phyloP scores from a whole-genome alignment of 148 eudicot genomes.

The Salicornia ramosissima region DNA sequence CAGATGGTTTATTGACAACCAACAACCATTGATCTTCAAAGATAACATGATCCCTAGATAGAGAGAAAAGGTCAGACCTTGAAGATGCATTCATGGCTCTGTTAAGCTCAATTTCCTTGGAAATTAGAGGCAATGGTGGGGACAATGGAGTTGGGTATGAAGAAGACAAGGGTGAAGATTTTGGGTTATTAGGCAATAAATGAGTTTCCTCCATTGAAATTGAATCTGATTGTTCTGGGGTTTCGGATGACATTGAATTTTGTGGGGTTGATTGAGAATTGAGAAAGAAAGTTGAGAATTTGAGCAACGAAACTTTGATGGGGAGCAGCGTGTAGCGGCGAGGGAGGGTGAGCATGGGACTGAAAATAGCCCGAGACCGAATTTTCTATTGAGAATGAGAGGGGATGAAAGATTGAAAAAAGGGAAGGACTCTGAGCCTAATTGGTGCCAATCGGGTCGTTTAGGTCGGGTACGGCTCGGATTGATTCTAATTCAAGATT shows the following conservation, averaged over 20 bases:
- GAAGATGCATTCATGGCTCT: conserved; percentile 92
- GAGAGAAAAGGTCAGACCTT: conserved; percentile 49
- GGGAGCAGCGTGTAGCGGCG: neutral
- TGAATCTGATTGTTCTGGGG: conserved; percentile 14
- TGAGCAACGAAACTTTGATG: neutral
- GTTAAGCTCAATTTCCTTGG: conserved; percentile 72
- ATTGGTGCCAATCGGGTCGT: no score
- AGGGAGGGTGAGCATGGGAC: neutral
- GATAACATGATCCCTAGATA: conserved; percentile 47
- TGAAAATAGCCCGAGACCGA: no score
- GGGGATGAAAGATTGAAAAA: neutral
- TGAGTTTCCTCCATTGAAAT: conserved; percentile 26
- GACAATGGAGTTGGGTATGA: conserved; percentile 77
- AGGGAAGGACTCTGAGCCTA: no score
- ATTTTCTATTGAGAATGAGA: no score
- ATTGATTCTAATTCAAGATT: no score
- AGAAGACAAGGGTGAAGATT: conserved; percentile 1
- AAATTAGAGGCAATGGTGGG: conserved; percentile 63
- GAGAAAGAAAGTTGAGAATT: conserved; percentile 10
- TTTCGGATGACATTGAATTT: conserved; percentile 21
- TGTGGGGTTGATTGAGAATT: conserved; percentile 14
- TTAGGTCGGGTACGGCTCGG: no score
- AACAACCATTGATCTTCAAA: conserved; percentile 84
- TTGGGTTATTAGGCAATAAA: conserved; percentile 31
- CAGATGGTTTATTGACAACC: conserved; percentile 75